Base-by-base conservation (phyloP, 2,329 filamentous ascomycete genomes). In the Aureobasidium mangrovei region DNA sequence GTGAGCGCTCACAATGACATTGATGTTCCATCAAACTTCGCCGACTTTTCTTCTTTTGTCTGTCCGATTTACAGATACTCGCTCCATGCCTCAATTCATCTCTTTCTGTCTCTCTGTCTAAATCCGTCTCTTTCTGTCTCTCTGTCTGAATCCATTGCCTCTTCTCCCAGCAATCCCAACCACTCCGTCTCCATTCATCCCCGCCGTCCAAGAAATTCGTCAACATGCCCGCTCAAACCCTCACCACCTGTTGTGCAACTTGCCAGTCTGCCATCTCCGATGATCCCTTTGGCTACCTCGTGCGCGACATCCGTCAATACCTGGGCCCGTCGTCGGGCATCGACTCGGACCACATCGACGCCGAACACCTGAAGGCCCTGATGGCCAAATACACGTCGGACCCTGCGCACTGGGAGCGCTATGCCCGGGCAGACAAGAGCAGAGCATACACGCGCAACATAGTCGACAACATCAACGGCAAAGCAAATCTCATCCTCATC, bases 401-500 rank as follows among this genome's bases (percentile, higher is more conserved):
- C 38, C 76, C 84, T 54, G 69, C 74, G 28, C 84, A 91, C 54
- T 96, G 91, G 91, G 66, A 72, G 52, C 77, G 75, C 58, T 95
- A 88, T 70, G 87, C 86, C 29, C 79, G 91, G 62, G 78, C 78
- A n/a, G 85, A 95, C 63, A 62, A 72, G 18, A 82, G 76, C 59
- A 77, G 83, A 62, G 79, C 80, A 1, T 96, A 95, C 69, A 95
- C 91, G 9, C 76, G 91, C 54, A 95, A 95, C 66, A 78, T 95
- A 3, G 89, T 96, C 42, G 88, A 95, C 64, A 85, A 90, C 66
- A 88, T 90, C 2, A 95, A 95, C 62, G 89, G 83, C 56, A 88
- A 87, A 69, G 84, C 82, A 64, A 88, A 88, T 63, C 68, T 88
- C 86, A 80, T 95, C 58, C 81, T 95, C 45, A 80, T 95, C 39